phyloP scores from a whole-genome alignment of 2,329 filamentous ascomycete species.

The Chrysoporthe cubensis region DNA sequence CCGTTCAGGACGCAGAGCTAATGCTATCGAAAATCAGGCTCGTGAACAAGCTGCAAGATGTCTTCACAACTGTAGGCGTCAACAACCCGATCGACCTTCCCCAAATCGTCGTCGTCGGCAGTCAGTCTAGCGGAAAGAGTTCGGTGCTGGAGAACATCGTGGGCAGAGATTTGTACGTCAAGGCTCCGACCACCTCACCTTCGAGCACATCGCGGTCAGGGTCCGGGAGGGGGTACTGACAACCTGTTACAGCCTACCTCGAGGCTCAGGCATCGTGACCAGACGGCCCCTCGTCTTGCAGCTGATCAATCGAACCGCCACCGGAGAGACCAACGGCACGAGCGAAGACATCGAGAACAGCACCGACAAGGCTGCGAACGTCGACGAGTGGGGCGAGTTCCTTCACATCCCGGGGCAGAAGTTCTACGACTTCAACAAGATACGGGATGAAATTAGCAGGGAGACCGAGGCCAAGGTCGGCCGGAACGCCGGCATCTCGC shows the following conservation, averaged over 20 bases:
- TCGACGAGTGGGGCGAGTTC: constrained; percentile 93
- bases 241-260: constrained; percentile 70
- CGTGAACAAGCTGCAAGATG: constrained; percentile 99
- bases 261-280: constrained; percentile 97
- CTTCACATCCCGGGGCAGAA: constrained; percentile 91
- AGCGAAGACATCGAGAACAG: constrained; percentile 67
- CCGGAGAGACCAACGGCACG: constrained; percentile 71
- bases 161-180: constrained; percentile 91
- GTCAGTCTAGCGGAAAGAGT: constrained; percentile 99
- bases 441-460: constrained; percentile 93
- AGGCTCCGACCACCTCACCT: constrained; percentile 27
- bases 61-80: constrained; percentile 96
- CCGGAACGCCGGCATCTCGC: constrained; percentile 97
- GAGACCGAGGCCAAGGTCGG: constrained; percentile 72
- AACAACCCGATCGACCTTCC: constrained; percentile 99
- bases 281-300: constrained; percentile 94
- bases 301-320: constrained; percentile 81
- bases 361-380: constrained; percentile 85
- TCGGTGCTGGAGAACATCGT: constrained; percentile 99
- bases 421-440: constrained; percentile 94
- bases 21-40: constrained; percentile 68
- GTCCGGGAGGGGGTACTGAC: background rate
- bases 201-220: constrained; percentile 10
- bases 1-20: constrained; percentile 68
- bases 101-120: constrained; percentile 97